These are phyloP conservation scores for Davidsoniella eucalypti DNA, from an alignment of 2,329 filamentous ascomycete species.

Conservation along the genomic window DNA sequence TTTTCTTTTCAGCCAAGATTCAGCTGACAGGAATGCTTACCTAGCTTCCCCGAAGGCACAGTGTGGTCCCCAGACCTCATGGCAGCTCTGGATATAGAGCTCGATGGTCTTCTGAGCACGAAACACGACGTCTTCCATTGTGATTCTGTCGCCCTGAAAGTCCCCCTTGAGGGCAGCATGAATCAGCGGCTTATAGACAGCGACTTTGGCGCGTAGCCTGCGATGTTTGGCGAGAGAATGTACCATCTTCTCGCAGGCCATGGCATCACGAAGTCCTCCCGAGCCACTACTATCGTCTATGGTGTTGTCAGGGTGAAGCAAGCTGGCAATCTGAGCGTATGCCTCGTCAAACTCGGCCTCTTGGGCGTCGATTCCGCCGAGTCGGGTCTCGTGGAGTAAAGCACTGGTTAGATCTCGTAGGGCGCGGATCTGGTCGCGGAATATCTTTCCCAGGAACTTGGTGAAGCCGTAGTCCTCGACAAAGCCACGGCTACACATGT, in stretches of 20 bases:
- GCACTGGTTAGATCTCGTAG: neutral
- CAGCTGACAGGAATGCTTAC: neutral
- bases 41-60: neutral
- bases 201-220: too few species aligned
- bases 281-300: too few species aligned
- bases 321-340: too few species aligned
- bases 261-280: too few species aligned
- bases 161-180: too few species aligned
- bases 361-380: too few species aligned
- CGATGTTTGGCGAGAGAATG: too few species aligned
- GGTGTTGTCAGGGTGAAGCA: too few species aligned
- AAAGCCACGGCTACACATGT: neutral
- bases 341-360: too few species aligned
- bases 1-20: neutral
- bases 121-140: neutral
- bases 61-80: conserved; percentile 2
- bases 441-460: neutral
- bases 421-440: conserved; percentile 5
- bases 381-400: neutral
- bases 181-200: too few species aligned
- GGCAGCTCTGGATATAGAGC: neutral
- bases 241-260: too few species aligned
- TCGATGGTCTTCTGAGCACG: neutral
- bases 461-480: conserved; percentile 5
- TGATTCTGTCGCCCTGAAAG: too few species aligned